phyloP scores from a whole-genome alignment of 78 protist genomes.

The Goniomonas avonlea region DNA sequence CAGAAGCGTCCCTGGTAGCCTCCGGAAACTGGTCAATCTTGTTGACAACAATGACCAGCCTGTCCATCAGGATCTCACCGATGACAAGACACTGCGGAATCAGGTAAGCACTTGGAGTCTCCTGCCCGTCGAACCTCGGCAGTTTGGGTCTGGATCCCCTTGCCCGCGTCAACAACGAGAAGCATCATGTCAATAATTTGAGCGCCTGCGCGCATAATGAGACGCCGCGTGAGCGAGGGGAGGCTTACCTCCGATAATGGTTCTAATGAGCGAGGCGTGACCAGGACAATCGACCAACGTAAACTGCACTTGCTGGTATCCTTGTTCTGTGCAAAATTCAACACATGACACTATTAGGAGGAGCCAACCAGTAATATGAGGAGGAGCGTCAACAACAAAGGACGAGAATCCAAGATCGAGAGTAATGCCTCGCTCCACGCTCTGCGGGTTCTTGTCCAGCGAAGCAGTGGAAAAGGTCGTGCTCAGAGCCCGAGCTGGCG shows the following conservation, averaged over 20 bases:
- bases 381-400: slow-evolving; percentile 43
- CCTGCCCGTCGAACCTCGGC: slow-evolving; percentile 68
- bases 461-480: slow-evolving; percentile 77
- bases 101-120: not conserved
- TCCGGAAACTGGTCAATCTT: slow-evolving; percentile 64
- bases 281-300: slow-evolving; percentile 99
- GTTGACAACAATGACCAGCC: slow-evolving; percentile 80
- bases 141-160: slow-evolving; percentile 98
- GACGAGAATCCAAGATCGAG: slow-evolving; percentile 94
- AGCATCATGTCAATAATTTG: slow-evolving; percentile 92
- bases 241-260: slow-evolving; percentile 91
- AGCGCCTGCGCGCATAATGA: no score
- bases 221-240: no score
- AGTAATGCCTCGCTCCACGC: slow-evolving; percentile 91
- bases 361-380: no score
- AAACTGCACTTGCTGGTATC: slow-evolving; percentile 56
- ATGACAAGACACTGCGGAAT: slow-evolving; percentile 74
- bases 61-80: slow-evolving; percentile 76
- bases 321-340: no score
- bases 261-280: slow-evolving; percentile 93
- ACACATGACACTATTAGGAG: no score
- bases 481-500: slow-evolving; percentile 63
- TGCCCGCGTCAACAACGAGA: slow-evolving; percentile 81
- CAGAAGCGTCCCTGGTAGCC: no score
- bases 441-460: slow-evolving; percentile 86